Percentiles rank a stretch among this genome's conserved stretches.
phyloP scores from a whole-genome alignment of 2,329 filamentous ascomycete genomes.

The Arthrinium puccinioides region DNA sequence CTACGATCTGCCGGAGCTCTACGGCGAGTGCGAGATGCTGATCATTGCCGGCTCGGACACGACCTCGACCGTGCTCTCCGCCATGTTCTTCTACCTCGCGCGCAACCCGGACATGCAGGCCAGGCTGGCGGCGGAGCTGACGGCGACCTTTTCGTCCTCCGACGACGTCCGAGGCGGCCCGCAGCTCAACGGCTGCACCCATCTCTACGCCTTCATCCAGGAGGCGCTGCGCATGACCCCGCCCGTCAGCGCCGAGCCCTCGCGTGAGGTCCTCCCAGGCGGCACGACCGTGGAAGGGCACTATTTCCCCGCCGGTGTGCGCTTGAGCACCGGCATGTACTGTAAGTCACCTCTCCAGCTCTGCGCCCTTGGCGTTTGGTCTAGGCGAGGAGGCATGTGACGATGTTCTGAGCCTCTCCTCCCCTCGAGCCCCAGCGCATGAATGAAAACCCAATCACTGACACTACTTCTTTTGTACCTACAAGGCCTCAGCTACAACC shows the following conservation, averaged over 20 bases:
- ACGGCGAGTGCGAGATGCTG: slow-evolving; percentile 14
- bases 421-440: too few relatives aligned
- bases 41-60: slow-evolving; percentile 7
- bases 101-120: slow-evolving; percentile 1
- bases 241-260: background rate
- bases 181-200: background rate
- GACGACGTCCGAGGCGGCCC: background rate
- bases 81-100: slow-evolving; percentile 4
- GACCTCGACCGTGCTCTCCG: slow-evolving; percentile 4
- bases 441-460: too few relatives aligned
- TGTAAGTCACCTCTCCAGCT: too few relatives aligned
- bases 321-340: background rate
- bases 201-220: background rate
- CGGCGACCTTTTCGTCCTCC: background rate
- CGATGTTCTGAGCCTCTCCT: too few relatives aligned
- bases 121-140: slow-evolving; percentile 1
- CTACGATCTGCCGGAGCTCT: slow-evolving; percentile 13
- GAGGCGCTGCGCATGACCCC: background rate
- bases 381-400: too few relatives aligned
- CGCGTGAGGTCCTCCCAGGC: background rate
- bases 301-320: background rate
- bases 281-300: background rate
- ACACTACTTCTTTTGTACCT: too few relatives aligned
- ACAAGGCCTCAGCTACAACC: background rate
- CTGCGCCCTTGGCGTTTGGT: too few relatives aligned